Base-by-base conservation (phyloP, 2,329 filamentous ascomycete species). In the Ceratocystis colombiana region DNA sequence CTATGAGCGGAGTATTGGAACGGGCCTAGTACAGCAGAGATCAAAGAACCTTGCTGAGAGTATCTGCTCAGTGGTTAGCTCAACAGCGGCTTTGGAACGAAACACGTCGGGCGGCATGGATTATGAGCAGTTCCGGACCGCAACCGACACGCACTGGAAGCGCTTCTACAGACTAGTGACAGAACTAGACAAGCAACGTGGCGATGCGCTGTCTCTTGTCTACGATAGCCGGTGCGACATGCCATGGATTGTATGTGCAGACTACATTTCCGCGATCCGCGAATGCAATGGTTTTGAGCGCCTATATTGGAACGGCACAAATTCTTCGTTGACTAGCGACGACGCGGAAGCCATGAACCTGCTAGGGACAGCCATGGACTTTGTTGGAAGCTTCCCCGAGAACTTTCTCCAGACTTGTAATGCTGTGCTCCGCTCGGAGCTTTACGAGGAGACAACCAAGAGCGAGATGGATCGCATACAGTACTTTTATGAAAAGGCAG, bases 131-230 rank as follows among this genome's bases (percentile, higher is more conserved):
- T 94, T 92, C 73, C 83, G 88, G 66, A 78, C 80, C 44, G 86
- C 89, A 41, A 86, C 88, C 64, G 88, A 94, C 72, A 81, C 83
- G 10, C 91, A 96, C 74, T 99, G 94, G 94, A 85, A 88, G 69
- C 84, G 89, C 63, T 96, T 96, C 75, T 96, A 91, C 77, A 86
- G 91, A 41, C 81, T 97, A 20, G 81, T 96, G 20, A 81, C 89
- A 12, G 92, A 96, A 73, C 78, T 99, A 50, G 91, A 97, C 73
- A 91, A 88, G 71, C 87, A 90, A 71, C 83, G 92, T 72, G 88
- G 88, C 20, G 92, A 96, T 72, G 87, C 89, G 0, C 76, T 97
- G 57, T 86, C 89, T 1, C 78, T 97, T 57, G 84, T 86, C 0
- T 85, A 89, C 66, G 94, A 97, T 71, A 75, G 81, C 0, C 80